phyloP scores from a whole-genome alignment of 1,284 basidiomycete species.

The Microbotryum silenes-acaulis region DNA sequence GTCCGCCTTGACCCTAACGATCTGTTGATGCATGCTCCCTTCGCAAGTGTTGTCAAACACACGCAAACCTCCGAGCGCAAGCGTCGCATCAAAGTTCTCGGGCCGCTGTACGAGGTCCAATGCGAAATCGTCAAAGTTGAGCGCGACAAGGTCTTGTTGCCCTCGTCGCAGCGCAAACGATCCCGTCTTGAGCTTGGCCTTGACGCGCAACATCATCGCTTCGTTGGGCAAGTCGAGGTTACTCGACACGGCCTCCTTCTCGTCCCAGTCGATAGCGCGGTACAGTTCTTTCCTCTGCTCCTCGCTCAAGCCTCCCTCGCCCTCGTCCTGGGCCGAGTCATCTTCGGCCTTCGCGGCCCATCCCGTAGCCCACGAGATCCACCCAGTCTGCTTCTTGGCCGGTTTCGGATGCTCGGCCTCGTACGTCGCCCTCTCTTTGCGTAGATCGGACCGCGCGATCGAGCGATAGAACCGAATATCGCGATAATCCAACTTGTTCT shows the following conservation, averaged over 20 bases:
- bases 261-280: constrained; percentile 89
- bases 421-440: constrained; percentile 63
- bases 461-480: constrained; percentile 98
- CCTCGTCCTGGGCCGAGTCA: constrained; percentile 39
- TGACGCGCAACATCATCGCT: constrained; percentile 69
- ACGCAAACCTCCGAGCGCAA: constrained; percentile 79
- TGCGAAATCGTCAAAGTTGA: constrained; percentile 82
- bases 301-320: constrained; percentile 69
- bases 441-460: constrained; percentile 79
- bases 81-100: constrained; percentile 72
- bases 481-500: constrained; percentile 80
- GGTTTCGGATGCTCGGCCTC: constrained; percentile 51
- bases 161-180: constrained; percentile 69
- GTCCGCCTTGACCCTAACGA: constrained; percentile 79
- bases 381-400: constrained; percentile 47
- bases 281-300: constrained; percentile 90
- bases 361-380: constrained; percentile 48
- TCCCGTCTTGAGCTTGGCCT: constrained; percentile 73
- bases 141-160: constrained; percentile 66
- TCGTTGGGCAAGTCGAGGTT: constrained; percentile 62
- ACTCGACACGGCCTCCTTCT: constrained; percentile 61
- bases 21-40: constrained; percentile 78
- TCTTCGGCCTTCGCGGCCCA: constrained; percentile 52
- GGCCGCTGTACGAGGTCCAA: constrained; percentile 78
- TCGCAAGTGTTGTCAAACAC: constrained; percentile 86